Conservation (phyloP, 1,284 basidiomycete genomes). For the Pterulicium gracile region DNA sequence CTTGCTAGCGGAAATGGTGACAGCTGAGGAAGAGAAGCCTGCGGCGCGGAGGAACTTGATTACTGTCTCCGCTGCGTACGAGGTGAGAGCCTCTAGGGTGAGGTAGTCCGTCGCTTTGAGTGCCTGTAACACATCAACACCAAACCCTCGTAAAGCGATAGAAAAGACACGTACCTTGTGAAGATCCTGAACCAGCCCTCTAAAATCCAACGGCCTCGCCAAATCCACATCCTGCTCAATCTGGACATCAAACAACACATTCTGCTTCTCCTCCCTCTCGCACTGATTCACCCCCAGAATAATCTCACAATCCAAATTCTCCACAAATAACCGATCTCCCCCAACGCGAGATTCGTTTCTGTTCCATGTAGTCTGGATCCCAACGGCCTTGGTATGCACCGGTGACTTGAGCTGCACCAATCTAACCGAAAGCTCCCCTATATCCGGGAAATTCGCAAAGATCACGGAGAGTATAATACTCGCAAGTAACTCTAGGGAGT, state of each 20-base stretch:
- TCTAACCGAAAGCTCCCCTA: conserved; percentile 27
- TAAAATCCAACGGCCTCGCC: conserved; percentile 19
- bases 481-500: conserved; percentile 30
- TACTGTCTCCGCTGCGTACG: conserved; percentile 40
- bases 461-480: conserved; percentile 32
- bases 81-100: conserved; percentile 69
- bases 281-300: conserved; percentile 68
- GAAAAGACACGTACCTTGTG: conserved; percentile 19
- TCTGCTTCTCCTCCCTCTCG: conserved; percentile 62
- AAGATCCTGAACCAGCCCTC: conserved; percentile 17
- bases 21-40: conserved; percentile 16
- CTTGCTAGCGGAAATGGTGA: conserved; percentile 62
- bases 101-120: conserved; percentile 39
- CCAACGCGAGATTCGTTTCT: conserved; percentile 16
- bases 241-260: conserved; percentile 50
- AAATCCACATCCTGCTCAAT: conserved; percentile 21
- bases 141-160: conserved; percentile 1
- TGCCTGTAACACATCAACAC: neutral
- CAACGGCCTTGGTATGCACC: conserved; percentile 38
- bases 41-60: conserved; percentile 17
- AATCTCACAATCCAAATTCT: conserved; percentile 42
- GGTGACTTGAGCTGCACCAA: conserved; percentile 41
- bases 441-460: conserved; percentile 25
- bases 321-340: conserved; percentile 22
- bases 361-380: conserved; percentile 27